A percentile compares a stretch with the other conserved stretches of the same genome.
These are phyloP conservation scores for Halophytophthora batemanensis DNA, from an alignment of 352 stramenopile species.

Conservation along the genomic window DNA sequence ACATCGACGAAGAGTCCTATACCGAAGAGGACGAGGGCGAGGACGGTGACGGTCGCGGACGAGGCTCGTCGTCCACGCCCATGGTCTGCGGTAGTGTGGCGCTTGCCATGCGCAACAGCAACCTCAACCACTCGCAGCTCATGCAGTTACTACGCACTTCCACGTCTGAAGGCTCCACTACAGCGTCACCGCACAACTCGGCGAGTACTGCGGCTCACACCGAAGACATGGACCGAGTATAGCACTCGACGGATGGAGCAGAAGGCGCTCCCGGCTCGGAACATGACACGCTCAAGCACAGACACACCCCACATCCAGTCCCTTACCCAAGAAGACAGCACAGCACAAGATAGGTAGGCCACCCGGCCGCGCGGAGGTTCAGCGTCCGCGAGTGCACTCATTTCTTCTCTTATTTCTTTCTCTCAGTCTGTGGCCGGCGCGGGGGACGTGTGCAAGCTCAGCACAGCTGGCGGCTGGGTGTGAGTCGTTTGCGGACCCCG, in stretches of 20 bases:
- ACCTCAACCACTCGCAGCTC: constrained; percentile 61
- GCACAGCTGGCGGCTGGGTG: no score
- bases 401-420: no score
- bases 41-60: constrained; percentile 24
- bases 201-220: constrained; percentile 27
- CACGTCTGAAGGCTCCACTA: constrained; percentile 19
- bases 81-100: constrained; percentile 47
- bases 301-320: no score
- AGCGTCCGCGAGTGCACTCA: no score
- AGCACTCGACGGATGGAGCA: background rate
- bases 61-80: constrained; percentile 14
- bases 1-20: constrained; percentile 44
- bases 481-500: no score
- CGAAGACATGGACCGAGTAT: constrained; percentile 75
- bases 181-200: constrained; percentile 19
- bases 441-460: no score
- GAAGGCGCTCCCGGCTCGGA: no score
- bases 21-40: constrained; percentile 32
- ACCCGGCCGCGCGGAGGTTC: no score
- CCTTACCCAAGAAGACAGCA: no score
- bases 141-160: constrained; percentile 56
- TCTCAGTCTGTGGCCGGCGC: no score
- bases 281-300: no score
- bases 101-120: constrained; percentile 44
- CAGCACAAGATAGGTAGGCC: no score